Percentiles rank a stretch among this genome's conserved stretches.
Evolutionary conservation across 2,329 filamentous ascomycete species (phyloP).

Genomic region (Phoma herbarum): DNA sequence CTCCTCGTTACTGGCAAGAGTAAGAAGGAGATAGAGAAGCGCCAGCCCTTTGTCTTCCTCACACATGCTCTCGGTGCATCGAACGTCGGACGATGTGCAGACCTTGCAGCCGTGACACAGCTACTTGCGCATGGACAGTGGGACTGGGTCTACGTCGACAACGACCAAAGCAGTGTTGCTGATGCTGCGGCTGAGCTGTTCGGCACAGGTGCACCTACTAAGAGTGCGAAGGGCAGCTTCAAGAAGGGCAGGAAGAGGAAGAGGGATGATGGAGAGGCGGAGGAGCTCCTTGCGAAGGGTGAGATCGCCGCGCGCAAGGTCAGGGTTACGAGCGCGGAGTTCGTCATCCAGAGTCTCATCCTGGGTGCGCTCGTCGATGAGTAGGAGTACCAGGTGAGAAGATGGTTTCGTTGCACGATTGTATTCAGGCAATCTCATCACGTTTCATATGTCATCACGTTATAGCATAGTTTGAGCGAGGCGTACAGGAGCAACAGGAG

Average conservation of each 20-base stretch:
- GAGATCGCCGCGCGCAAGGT: conserved; percentile 61
- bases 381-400: conserved; percentile 3
- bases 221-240: conserved; percentile 31
- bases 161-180: conserved; percentile 66
- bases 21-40: conserved; percentile 68
- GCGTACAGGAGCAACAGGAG: conserved; percentile 6
- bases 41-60: conserved; percentile 80
- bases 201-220: conserved; percentile 29
- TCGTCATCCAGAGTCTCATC: conserved; percentile 92
- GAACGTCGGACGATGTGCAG: conserved; percentile 70
- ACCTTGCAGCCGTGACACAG: conserved; percentile 70
- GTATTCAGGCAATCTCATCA: background rate
- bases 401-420: background rate
- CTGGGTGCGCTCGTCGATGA: conserved; percentile 79
- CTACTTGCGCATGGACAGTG: conserved; percentile 68
- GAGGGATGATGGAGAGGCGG: conserved; percentile 45
- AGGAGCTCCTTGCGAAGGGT: conserved; percentile 41
- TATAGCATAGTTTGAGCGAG: conserved; percentile 5
- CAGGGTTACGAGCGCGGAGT: conserved; percentile 80
- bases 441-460: background rate
- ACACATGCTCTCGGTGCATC: conserved; percentile 79
- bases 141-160: conserved; percentile 83
- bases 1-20: conserved; percentile 75
- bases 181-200: conserved; percentile 64
- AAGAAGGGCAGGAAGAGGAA: conserved; percentile 56